phyloP scores from a whole-genome alignment of 2,329 filamentous ascomycete genomes.

The Zasmidium citrigriseum region DNA sequence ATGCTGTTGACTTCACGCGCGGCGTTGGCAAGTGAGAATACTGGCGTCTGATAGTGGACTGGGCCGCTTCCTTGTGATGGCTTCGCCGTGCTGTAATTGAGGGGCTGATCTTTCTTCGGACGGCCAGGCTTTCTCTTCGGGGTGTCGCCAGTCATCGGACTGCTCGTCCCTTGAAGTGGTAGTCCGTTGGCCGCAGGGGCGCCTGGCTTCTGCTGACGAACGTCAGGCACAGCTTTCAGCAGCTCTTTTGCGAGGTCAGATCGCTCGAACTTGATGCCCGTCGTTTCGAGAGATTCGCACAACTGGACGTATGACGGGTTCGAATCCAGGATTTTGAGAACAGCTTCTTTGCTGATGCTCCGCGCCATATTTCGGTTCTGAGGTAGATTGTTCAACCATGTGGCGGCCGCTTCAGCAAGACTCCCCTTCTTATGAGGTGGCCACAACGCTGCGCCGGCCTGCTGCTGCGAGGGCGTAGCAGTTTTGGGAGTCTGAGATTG shows the following conservation, averaged over 20 bases:
- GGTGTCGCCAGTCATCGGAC: slow-evolving; percentile 6
- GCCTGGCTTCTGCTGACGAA: slow-evolving; percentile 13
- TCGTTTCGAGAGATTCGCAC: slow-evolving; percentile 54
- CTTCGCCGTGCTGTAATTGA: slow-evolving; percentile 16
- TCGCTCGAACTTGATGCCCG: slow-evolving; percentile 53
- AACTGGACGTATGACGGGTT: slow-evolving; percentile 59
- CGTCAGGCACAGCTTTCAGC: slow-evolving; percentile 47
- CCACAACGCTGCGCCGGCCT: slow-evolving; percentile 42
- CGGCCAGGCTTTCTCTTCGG: slow-evolving; percentile 22
- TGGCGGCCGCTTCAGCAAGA: slow-evolving; percentile 52
- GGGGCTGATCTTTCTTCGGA: slow-evolving; percentile 19
- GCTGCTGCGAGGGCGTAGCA: slow-evolving; percentile 1
- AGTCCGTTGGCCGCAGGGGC: neutral
- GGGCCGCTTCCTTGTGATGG: slow-evolving; percentile 11
- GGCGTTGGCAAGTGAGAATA: slow-evolving; percentile 28
- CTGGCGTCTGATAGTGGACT: slow-evolving; percentile 29
- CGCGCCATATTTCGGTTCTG: slow-evolving; percentile 49
- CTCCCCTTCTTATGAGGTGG: slow-evolving; percentile 52
- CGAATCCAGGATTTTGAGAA: slow-evolving; percentile 51
- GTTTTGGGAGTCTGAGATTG: slow-evolving; percentile 1
- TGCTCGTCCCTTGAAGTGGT: slow-evolving; percentile 10
- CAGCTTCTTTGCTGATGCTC: slow-evolving; percentile 39
- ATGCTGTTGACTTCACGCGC: slow-evolving; percentile 27
- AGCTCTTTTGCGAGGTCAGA: slow-evolving; percentile 56
- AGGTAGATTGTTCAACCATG: slow-evolving; percentile 46